Evolutionary conservation across 2,329 filamentous ascomycete species (phyloP).

Genomic region (Cucurbitaria berberidis): DNA sequence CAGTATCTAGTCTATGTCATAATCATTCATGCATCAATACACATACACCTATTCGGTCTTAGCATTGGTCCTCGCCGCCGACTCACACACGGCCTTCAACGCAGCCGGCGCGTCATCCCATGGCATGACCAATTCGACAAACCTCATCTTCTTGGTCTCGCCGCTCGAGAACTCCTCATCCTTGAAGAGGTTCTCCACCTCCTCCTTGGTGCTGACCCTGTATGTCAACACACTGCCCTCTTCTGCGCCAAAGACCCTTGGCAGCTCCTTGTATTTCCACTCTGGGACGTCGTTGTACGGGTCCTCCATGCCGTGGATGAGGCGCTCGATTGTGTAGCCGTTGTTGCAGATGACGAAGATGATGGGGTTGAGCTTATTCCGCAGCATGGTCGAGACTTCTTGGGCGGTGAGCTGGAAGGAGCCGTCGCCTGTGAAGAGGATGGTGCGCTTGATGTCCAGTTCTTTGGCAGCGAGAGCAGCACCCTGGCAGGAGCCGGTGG

Average conservation of each 20-base stretch:
- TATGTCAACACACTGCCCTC: slow-evolving; percentile 66
- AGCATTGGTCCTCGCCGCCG: slow-evolving; percentile 70
- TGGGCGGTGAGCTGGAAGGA: slow-evolving; percentile 85
- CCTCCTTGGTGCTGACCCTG: slow-evolving; percentile 70
- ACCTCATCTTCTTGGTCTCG: slow-evolving; percentile 60
- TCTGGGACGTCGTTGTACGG: slow-evolving; percentile 79
- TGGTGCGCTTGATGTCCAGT: slow-evolving; percentile 65
- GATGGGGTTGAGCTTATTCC: slow-evolving; percentile 74
- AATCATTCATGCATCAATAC: neutral
- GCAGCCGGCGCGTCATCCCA: slow-evolving; percentile 77
- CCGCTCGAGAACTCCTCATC: slow-evolving; percentile 63
- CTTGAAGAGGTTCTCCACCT: slow-evolving; percentile 69
- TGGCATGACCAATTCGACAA: slow-evolving; percentile 84
- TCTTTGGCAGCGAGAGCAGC: slow-evolving; percentile 79
- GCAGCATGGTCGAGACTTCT: slow-evolving; percentile 83
- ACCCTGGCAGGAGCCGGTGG: slow-evolving; percentile 67
- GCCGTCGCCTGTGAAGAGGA: slow-evolving; percentile 89
- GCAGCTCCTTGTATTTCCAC: slow-evolving; percentile 76
- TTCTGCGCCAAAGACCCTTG: slow-evolving; percentile 70
- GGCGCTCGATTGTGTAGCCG: slow-evolving; percentile 88
- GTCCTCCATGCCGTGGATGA: slow-evolving; percentile 82
- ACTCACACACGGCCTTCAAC: slow-evolving; percentile 72
- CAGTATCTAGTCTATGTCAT: neutral
- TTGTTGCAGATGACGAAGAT: slow-evolving; percentile 89
- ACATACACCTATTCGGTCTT: slow-evolving; percentile 16